Conservation (phyloP, 2,329 filamentous ascomycete genomes). For the Aspergillus ochraceus region DNA sequence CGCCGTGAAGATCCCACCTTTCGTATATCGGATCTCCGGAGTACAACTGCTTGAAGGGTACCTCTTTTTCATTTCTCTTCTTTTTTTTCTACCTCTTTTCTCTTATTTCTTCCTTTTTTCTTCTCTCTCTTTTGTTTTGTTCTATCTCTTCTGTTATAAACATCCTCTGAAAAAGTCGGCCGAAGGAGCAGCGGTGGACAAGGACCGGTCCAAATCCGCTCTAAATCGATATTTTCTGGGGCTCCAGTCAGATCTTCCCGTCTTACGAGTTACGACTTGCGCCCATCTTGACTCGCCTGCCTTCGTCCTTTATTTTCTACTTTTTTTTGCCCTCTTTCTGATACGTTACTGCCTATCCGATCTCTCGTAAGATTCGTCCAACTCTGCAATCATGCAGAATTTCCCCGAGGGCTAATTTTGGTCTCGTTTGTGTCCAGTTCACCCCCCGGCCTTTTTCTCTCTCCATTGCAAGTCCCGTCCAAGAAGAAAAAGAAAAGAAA, state of each 20-base stretch:
- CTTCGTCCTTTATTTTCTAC: not conserved
- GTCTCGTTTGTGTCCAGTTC: not conserved
- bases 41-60: not conserved
- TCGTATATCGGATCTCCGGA: not conserved
- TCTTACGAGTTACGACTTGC: not conserved
- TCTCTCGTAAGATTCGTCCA: not conserved
- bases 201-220: not conserved
- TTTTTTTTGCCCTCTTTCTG: not conserved
- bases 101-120: no score
- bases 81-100: not conserved
- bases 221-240: not conserved
- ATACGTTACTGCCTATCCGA: not conserved
- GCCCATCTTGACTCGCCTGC: not conserved
- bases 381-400: not conserved
- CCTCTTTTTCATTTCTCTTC: not conserved
- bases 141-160: no score
- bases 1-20: constrained; percentile 16
- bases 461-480: not conserved
- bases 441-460: not conserved
- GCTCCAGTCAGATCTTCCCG: not conserved
- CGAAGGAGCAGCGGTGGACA: constrained; percentile 2
- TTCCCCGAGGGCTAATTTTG: not conserved
- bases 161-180: no score
- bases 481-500: not conserved
- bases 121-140: no score